Conservation (phyloP, 2,329 filamentous ascomycete genomes). For the Lasiodiplodia sp. region DNA sequence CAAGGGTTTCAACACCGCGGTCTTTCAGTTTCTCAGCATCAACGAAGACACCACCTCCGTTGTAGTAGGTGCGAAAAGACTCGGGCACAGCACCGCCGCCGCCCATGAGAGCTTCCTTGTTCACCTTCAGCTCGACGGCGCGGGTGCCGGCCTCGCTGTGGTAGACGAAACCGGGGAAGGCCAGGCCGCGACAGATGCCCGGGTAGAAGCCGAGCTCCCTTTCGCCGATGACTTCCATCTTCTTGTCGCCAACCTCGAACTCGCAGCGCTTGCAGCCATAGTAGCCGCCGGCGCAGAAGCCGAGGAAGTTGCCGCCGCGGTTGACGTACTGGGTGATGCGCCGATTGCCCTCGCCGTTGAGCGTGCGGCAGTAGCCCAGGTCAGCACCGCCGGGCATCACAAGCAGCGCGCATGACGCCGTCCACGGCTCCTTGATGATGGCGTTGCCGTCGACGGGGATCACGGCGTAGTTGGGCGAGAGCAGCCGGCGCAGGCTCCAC, state of each 20-base stretch:
- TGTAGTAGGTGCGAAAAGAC: constrained; percentile 82
- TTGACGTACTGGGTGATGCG: constrained; percentile 86
- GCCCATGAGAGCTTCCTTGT: constrained; percentile 63
- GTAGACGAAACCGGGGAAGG: constrained; percentile 90
- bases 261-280: constrained; percentile 84
- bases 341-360: constrained; percentile 89
- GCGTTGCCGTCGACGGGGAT: constrained; percentile 80
- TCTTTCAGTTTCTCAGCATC: constrained; percentile 70
- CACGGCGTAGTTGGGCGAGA: constrained; percentile 91
- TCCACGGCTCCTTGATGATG: constrained; percentile 91
- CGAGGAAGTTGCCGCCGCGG: constrained; percentile 83
- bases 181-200: constrained; percentile 82
- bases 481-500: constrained; percentile 82
- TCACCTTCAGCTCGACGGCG: constrained; percentile 72
- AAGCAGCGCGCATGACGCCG: constrained; percentile 82
- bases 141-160: constrained; percentile 83
- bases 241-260: constrained; percentile 85
- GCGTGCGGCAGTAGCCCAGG: constrained; percentile 82
- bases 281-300: constrained; percentile 94
- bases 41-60: constrained; percentile 93
- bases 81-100: constrained; percentile 61
- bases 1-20: constrained; percentile 79
- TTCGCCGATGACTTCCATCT: constrained; percentile 83
- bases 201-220: constrained; percentile 90
- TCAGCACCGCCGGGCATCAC: constrained; percentile 96